Conservation (phyloP, 176 grass and related monocot species). For the Oryza coarctata region DNA sequence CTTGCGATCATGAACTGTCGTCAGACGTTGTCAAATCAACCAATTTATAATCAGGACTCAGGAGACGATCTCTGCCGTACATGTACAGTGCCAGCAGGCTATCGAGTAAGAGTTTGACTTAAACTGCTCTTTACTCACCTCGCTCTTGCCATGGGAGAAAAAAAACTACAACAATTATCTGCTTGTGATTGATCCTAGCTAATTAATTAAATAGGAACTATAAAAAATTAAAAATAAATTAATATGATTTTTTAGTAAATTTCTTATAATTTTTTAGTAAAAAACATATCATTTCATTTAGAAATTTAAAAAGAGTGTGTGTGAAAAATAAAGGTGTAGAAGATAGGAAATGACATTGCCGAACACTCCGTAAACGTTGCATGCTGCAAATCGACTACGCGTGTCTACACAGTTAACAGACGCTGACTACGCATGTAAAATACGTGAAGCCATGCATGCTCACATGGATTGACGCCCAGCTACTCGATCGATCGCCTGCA, state of each 20-base stretch:
- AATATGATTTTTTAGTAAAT: too few species aligned
- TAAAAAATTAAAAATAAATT: too few species aligned
- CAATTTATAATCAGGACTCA: background rate
- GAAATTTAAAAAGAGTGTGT: too few species aligned
- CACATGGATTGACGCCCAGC: too few species aligned
- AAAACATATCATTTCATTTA: too few species aligned
- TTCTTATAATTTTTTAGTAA: too few species aligned
- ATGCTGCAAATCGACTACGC: background rate
- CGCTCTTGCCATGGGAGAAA: constrained; percentile 27
- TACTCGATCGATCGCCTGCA: background rate
- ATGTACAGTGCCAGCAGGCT: background rate
- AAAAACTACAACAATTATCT: background rate
- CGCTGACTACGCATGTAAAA: background rate
- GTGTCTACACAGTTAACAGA: background rate
- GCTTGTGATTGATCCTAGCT: background rate
- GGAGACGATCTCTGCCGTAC: constrained; percentile 26
- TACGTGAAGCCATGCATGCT: background rate
- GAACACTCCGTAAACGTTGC: too few species aligned
- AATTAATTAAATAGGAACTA: too few species aligned
- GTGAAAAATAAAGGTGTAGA: too few species aligned
- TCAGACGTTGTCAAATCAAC: constrained; percentile 24
- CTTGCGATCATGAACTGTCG: constrained; percentile 27
- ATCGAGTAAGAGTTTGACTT: constrained; percentile 21
- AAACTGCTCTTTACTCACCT: background rate
- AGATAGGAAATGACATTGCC: too few species aligned